phyloP scores from a whole-genome alignment of 1,139 yeast species.

The Arxiozyma heterogenica region DNA sequence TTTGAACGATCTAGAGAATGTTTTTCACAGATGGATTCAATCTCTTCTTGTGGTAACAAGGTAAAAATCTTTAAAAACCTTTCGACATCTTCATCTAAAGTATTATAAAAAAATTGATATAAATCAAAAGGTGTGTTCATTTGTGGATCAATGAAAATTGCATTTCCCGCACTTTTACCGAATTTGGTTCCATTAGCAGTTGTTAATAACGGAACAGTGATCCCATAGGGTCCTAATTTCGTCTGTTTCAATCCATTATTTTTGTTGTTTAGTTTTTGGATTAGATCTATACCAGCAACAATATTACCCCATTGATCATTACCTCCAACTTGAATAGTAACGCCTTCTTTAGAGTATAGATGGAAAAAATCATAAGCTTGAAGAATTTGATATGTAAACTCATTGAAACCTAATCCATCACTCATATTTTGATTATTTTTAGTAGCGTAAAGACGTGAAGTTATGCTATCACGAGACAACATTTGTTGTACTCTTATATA shows the following conservation, averaged over 20 bases:
- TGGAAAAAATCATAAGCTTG: slow-evolving; percentile 95
- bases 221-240: slow-evolving; percentile 45
- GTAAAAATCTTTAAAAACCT: slow-evolving; percentile 70
- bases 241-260: slow-evolving; percentile 3
- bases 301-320: slow-evolving; percentile 98
- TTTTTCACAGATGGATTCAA: slow-evolving; percentile 41
- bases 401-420: slow-evolving; percentile 81
- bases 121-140: slow-evolving; percentile 73
- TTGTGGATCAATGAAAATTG: slow-evolving; percentile 69
- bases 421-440: slow-evolving; percentile 52
- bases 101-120: slow-evolving; percentile 76
- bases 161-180: slow-evolving; percentile 96
- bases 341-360: slow-evolving; percentile 49
- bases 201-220: slow-evolving; percentile 84
- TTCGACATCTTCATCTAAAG: slow-evolving; percentile 69
- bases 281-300: slow-evolving; percentile 89
- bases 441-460: slow-evolving; percentile 47
- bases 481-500: slow-evolving; percentile 76
- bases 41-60: slow-evolving; percentile 53
- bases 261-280: slow-evolving; percentile 43
- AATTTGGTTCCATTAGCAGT: slow-evolving; percentile 89
- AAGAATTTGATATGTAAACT: slow-evolving; percentile 81
- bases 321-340: slow-evolving; percentile 84
- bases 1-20: slow-evolving; percentile 54
- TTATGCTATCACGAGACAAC: slow-evolving; percentile 84